Evolutionary conservation across 2,329 filamentous ascomycete species (phyloP).

Genomic region (Fusarium compactum): DNA sequence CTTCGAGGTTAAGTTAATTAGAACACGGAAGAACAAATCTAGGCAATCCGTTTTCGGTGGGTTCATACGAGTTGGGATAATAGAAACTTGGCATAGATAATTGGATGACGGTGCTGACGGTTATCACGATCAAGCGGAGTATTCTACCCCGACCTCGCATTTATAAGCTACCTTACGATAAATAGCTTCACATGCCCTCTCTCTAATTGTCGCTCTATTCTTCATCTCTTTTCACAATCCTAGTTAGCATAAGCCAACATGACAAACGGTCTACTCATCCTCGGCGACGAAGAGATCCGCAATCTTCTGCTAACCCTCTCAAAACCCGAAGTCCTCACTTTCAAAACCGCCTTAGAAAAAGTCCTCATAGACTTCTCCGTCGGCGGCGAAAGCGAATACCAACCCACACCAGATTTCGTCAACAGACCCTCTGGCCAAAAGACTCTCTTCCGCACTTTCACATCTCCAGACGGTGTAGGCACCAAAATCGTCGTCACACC

Average conservation of each 20-base stretch:
- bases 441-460: slow-evolving; percentile 45
- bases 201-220: rapidly evolving
- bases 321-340: slow-evolving; percentile 23
- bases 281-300: slow-evolving; percentile 33
- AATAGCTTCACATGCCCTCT: not conserved
- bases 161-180: not conserved
- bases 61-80: not conserved
- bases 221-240: too few relatives aligned
- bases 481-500: slow-evolving; percentile 44
- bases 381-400: slow-evolving; percentile 34
- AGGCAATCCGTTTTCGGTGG: not conserved
- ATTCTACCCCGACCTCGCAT: not conserved
- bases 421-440: slow-evolving; percentile 42
- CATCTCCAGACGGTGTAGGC: slow-evolving; percentile 33
- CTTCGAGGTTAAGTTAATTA: too few relatives aligned
- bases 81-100: not conserved
- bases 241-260: not conserved
- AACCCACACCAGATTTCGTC: slow-evolving; percentile 35
- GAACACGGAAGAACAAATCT: not conserved
- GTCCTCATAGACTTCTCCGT: slow-evolving; percentile 36
- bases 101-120: not conserved
- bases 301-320: slow-evolving; percentile 32
- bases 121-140: not conserved
- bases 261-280: slow-evolving; percentile 12
- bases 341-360: slow-evolving; percentile 23